These are phyloP conservation scores for Aspergillus sergii DNA, from an alignment of 2,329 filamentous ascomycete species.

Conservation along the genomic window DNA sequence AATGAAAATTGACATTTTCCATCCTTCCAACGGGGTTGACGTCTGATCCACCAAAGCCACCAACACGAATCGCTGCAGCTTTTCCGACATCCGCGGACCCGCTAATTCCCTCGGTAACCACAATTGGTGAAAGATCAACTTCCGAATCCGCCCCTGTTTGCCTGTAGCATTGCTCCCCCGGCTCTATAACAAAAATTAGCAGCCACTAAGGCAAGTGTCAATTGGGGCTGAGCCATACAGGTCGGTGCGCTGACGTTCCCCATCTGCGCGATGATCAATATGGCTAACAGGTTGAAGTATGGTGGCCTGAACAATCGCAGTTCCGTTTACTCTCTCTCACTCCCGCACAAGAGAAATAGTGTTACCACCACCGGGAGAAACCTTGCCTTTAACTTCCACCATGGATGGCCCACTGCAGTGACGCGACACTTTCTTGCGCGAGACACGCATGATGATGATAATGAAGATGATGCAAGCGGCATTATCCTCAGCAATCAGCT, in stretches of 20 bases:
- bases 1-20: not conserved
- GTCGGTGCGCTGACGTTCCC: not conserved
- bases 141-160: not conserved
- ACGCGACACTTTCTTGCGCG: not conserved
- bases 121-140: not conserved
- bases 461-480: conserved; percentile 1
- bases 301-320: not conserved
- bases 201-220: not conserved
- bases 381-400: not conserved
- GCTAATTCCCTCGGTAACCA: not conserved
- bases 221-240: not conserved
- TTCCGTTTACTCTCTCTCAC: not conserved
- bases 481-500: not conserved
- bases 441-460: not conserved
- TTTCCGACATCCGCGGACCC: not conserved
- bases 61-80: not conserved
- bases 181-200: not conserved
- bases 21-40: not conserved
- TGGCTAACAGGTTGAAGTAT: not conserved
- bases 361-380: not conserved
- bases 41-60: not conserved
- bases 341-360: not conserved
- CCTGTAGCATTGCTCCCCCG: not conserved
- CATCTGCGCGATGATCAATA: not conserved
- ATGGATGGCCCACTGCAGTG: not conserved